These are phyloP conservation scores for Ganoderma sp. DNA, from an alignment of 1,284 basidiomycete genomes.

Conservation along the genomic window DNA sequence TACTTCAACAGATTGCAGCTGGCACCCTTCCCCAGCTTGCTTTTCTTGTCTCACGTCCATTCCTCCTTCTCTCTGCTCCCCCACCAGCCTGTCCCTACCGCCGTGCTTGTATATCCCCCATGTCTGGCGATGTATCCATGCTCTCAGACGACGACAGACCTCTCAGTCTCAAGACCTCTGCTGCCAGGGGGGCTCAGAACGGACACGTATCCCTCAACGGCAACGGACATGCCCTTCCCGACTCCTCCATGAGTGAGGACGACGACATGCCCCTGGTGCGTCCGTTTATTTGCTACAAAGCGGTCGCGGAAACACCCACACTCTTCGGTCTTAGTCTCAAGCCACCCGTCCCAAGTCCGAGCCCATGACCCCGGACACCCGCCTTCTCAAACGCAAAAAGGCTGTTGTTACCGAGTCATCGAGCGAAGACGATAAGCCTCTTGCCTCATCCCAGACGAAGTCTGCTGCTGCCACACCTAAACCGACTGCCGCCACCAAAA, in stretches of 20 bases:
- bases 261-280: constrained; percentile 74
- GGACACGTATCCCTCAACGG: constrained; percentile 50
- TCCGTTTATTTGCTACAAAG: constrained; percentile 26
- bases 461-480: constrained; percentile 48
- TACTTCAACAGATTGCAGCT: constrained; percentile 48
- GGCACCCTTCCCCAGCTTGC: constrained; percentile 31
- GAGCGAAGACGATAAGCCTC: constrained; percentile 74
- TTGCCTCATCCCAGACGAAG: constrained; percentile 69
- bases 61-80: constrained; percentile 34
- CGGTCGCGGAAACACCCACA: constrained; percentile 27
- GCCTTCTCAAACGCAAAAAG: constrained; percentile 65
- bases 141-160: constrained; percentile 73
- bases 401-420: constrained; percentile 55
- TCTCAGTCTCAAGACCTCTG: constrained; percentile 50
- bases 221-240: constrained; percentile 49
- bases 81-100: constrained; percentile 28
- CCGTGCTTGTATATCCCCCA: constrained; percentile 33
- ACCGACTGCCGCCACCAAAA: constrained; percentile 35
- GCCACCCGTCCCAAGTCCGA: constrained; percentile 53
- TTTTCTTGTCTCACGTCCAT: constrained; percentile 39
- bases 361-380: constrained; percentile 49
- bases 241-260: constrained; percentile 65
- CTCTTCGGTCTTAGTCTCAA: constrained; percentile 45
- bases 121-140: constrained; percentile 56
- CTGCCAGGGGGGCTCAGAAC: constrained; percentile 34